These are phyloP conservation scores for Suillus ampliporus DNA, from an alignment of 768 basidiomycete species.

Conservation along the genomic window DNA sequence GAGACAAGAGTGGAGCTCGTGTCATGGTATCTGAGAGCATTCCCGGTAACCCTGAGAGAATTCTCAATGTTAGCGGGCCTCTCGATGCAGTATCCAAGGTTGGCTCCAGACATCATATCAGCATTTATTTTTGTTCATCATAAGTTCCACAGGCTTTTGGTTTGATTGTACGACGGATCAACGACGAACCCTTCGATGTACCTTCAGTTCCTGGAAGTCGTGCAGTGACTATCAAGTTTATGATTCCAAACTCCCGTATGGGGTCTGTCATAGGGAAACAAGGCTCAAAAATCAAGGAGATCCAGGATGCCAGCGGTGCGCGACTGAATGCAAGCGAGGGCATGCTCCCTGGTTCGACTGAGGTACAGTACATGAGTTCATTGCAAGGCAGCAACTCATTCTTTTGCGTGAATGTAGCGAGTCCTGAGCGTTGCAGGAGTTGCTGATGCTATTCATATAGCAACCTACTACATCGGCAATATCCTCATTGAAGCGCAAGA, in stretches of 20 bases:
- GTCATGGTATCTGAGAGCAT: constrained; percentile 99
- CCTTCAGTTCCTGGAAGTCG: constrained; percentile 97
- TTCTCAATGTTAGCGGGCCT: constrained; percentile 94
- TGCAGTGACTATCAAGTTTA: constrained; percentile 99
- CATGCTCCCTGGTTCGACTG: constrained; percentile 99
- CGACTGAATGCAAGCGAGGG: constrained; percentile 96
- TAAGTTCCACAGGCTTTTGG: constrained; percentile 81
- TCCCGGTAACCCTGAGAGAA: constrained; percentile 98
- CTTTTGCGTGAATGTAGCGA: constrained; percentile 58
- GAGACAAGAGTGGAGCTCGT: constrained; percentile 95
- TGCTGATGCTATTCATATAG: constrained; percentile 98
- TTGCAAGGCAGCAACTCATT: constrained; percentile 15
- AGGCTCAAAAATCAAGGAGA: constrained; percentile 98
- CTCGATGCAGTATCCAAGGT: constrained; percentile 99
- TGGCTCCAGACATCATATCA: constrained; percentile 28
- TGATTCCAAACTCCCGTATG: constrained; percentile 99
- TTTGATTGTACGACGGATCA: constrained; percentile 97
- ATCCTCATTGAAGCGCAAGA: constrained; percentile 94
- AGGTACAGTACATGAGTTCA: constrained; percentile 58
- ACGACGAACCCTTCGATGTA: constrained; percentile 98
- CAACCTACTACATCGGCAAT: constrained; percentile 98
- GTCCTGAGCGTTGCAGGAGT: constrained; percentile 98
- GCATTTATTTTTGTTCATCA: constrained; percentile 10
- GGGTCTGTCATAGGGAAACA: constrained; percentile 98
- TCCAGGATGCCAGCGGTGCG: constrained; percentile 97